Evolutionary conservation across 2,329 filamentous ascomycete genomes (phyloP), one percentile per base, ranked within the genome.

Genomic region (Penicillium sp.): DNA sequence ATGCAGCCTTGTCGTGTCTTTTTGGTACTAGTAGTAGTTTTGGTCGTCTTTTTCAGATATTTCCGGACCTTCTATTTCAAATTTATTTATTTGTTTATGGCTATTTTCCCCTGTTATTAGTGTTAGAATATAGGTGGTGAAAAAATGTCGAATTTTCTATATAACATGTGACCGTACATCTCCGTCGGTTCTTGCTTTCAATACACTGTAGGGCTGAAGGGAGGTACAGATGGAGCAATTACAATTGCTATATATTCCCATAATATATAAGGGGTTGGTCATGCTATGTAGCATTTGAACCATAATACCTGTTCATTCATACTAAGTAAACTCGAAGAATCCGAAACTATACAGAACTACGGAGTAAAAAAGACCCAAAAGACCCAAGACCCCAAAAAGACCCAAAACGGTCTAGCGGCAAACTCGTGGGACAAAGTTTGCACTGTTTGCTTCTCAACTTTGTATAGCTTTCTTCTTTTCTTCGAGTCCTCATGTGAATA

Each of bases 401-500:
- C 45, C 38, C 2, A 31, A 55, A 44, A 7, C 2, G 39, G 38
- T 6, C 31, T 50, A 50, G 38, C 19, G 38, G 10, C n/a, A 25
- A 40, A 40, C 15, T 7, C 11, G 36, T 31, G 40, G 19, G 33
- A 31, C 7, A 16, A 21, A 1, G 27, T 57, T 57, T 57, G 54
- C 49, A 53, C 6, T 47, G 49, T 57, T 57, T 53, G 54, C 21
- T 34, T 25, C 3, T 15, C 5, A 51, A 50, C 29, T 47, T 57
- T 57, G 49, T 57, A 57, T 53, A 57, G 49, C 54, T 40, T 45
- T 21, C 29, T 19, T 48, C 34, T 53, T 56, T 34, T 43, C 29
- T 29, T 34, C 38, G 10, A 23, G 7, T 27, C 13, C 19, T 46
- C 15, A n/a, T 47, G 1, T 13, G 16, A 53, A 23, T 31, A 10